Base-by-base conservation (phyloP, 129 eudicot species). In the Erigeron canadensis region DNA sequence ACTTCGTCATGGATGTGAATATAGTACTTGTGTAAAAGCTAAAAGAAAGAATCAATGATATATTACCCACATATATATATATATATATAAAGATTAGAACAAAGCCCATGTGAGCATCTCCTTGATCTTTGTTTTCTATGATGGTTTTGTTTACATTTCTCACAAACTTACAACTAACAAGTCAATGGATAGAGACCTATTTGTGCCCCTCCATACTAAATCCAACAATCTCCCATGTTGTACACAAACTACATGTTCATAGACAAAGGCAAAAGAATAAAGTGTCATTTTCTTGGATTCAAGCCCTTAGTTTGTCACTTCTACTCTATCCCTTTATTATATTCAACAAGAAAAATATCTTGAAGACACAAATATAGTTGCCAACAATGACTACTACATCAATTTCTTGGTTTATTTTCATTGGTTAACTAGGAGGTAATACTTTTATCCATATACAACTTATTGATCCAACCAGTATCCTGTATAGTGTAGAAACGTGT, bases 271-370 rank as follows among this genome's bases (percentile, higher is more conserved):
- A 77, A 69, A n/a, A 62, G 44, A 60, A 60, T 69, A 19, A 44
- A 70, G 23, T 69, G 65, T 77, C 71, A 17, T 77, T 50, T 77
- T 69, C 71, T 48, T 60, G 75, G 39, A 60, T 69, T 68, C 70
- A 77, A 77, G 21, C 56, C 64, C 75, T 47, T 60, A 61, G 69
- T 18, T 60, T 61, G 63, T 39, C 76, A 54, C 21, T 61, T 47
- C 50, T 69, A n/a, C n/a, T n/a, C 15, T 61, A 58, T 39, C 8
- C 63, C 3, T 39, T 48, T 16, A n/a, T n/a, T 11, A 50, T 21
- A 8, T 48, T 51, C 63, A 74, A 39, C 44, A 39, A 50, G 5
- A 72, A 21, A 21, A 38, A 48, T 5, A 63, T 63, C 28, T 38
- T 42, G 11, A 57, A 68, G 16, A 16, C 38, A 59, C 8, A 44